These are phyloP conservation scores for Dryas drummondii DNA, from an alignment of 306 rosid species.

Conservation along the genomic window DNA sequence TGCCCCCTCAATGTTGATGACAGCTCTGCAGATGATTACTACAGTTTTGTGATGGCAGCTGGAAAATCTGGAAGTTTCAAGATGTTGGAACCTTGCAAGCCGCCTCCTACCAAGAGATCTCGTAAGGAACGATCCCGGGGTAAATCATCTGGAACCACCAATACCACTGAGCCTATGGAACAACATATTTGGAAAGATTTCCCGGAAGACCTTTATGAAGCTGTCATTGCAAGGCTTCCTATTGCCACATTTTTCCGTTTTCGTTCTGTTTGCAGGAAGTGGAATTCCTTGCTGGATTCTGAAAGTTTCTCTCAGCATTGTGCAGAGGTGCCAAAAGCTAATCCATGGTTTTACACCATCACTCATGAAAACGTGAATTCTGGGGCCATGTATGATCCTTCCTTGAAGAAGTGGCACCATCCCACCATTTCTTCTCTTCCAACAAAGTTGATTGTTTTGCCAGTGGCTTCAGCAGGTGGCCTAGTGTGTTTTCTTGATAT, in stretches of 20 bases:
- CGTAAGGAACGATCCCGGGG: slow-evolving; percentile 56
- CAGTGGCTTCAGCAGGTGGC: slow-evolving; percentile 96
- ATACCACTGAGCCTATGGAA: slow-evolving; percentile 63
- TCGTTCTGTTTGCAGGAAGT: slow-evolving; percentile 71
- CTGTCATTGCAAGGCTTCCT: slow-evolving; percentile 87
- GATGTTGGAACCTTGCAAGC: slow-evolving; percentile 58
- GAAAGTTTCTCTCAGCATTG: slow-evolving; percentile 69
- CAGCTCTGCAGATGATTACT: slow-evolving; percentile 60
- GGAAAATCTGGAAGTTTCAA: slow-evolving; percentile 51
- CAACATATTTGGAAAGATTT: slow-evolving; percentile 76
- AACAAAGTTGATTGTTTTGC: slow-evolving; percentile 49
- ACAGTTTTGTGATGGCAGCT: slow-evolving; percentile 65
- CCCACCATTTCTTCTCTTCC: slow-evolving; percentile 61
- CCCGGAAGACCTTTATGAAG: slow-evolving; percentile 82
- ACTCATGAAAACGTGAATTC: slow-evolving; percentile 68
- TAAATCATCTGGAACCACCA: slow-evolving; percentile 45
- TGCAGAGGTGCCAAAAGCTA: slow-evolving; percentile 53
- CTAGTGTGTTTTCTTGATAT: slow-evolving; percentile 78
- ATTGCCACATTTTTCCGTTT: slow-evolving; percentile 70
- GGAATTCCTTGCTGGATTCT: slow-evolving; percentile 79
- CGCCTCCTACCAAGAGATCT: slow-evolving; percentile 60
- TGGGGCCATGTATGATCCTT: slow-evolving; percentile 89
- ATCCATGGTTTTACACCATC: slow-evolving; percentile 84
- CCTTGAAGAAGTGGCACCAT: slow-evolving; percentile 83
- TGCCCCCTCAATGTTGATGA: slow-evolving; percentile 59